Base-by-base conservation (phyloP, 78 protist genomes). In the Dictyostelium purpureum region DNA sequence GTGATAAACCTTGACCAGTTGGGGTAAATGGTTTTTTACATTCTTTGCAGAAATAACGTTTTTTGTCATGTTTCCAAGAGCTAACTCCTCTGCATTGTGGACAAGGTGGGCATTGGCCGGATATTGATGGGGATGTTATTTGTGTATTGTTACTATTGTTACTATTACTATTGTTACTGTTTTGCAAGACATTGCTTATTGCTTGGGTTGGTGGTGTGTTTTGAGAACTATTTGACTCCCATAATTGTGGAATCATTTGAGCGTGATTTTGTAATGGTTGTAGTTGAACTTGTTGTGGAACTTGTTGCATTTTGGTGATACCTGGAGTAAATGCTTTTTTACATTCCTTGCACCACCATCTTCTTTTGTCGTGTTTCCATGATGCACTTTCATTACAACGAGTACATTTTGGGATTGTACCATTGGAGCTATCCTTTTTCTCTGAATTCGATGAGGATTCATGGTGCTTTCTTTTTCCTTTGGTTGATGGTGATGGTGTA, bases 321-420 rank as follows among this genome's bases (percentile, higher is more conserved):
- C 88, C 89, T 70, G 95, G 95, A 4, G 95, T 90, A 35, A 90
- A 90, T 0, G 89, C 85, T 21, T 90, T 90, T 56, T 80, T 79
- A 24, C 95, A 90, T 67, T 77, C 91, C 37, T 90, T 90, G 49
- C 95, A 90, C 95, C 95, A 90, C 87, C 85, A 90, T 12, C 95
- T 3, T 78, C 95, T 70, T 33, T 90, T 90, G 52, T 90, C 95
- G 51, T 90, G 95, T 63, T 76, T 78, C 95, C 95, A 90, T 21
- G 91, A 85, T 11, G 91, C 91, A 16, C 74, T 7, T 24, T 85
- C 91, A 31, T 70, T 70, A 35, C 91, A 85, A 40, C 91, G 63
- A 31, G 91, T 85, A 70, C 91, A 85, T 16, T 85, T 85, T 37
- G 91, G 91, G 10, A 85, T 74, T 11, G 81, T n/a, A 0, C n/a